These are phyloP conservation scores for Nicotiana rustica DNA, from an alignment of 305 asterid species.

Conservation along the genomic window DNA sequence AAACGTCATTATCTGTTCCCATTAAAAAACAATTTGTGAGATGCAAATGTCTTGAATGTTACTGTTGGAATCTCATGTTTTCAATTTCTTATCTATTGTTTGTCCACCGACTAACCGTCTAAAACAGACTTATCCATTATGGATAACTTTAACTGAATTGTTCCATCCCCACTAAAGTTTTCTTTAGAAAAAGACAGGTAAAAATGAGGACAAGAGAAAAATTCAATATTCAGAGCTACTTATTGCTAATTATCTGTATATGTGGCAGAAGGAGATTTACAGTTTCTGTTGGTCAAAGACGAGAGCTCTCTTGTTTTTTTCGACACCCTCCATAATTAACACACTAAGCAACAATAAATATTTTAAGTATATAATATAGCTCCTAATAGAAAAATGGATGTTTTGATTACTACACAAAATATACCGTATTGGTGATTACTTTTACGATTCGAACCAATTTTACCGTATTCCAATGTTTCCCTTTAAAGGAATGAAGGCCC, in stretches of 20 bases:
- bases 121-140: slow-evolving; percentile 4
- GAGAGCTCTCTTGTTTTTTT: too few relatives aligned
- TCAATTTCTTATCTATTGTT: background rate
- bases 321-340: too few relatives aligned
- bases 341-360: too few relatives aligned
- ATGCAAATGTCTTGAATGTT: background rate
- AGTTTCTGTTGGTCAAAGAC: too few relatives aligned
- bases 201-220: background rate
- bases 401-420: too few relatives aligned
- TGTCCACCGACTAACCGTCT: slow-evolving; percentile 27
- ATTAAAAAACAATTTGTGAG: background rate
- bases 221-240: background rate
- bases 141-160: background rate
- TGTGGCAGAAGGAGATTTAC: background rate
- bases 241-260: background rate
- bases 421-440: too few relatives aligned
- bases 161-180: background rate
- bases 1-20: background rate
- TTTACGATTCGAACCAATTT: too few relatives aligned
- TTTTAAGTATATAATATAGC: too few relatives aligned
- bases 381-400: too few relatives aligned
- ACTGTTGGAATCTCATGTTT: slow-evolving; percentile 9
- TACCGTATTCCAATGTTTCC: too few relatives aligned
- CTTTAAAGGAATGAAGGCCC: too few relatives aligned
- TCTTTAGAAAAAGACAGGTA: background rate